Base-by-base conservation (phyloP, 495 filamentous ascomycete species). In the Aspergillus indologenus region DNA sequence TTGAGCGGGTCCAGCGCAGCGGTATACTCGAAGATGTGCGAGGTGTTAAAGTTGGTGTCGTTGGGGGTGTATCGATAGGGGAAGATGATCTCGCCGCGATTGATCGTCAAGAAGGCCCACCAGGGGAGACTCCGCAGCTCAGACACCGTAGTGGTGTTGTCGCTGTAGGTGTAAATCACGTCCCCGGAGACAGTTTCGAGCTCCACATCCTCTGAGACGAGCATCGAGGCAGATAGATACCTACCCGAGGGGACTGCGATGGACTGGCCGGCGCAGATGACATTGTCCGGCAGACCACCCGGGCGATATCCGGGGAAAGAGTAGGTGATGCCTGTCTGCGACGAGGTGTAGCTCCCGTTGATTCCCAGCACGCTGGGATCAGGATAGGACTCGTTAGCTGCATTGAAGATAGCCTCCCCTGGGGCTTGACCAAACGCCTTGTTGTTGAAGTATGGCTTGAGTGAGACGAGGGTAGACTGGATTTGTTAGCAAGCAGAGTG, bases 1-100 rank as follows among this genome's bases (percentile, higher is more conserved):
- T 50, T 50, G 21, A 20, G 23, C 19, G 47, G 21, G 47, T 50
- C 47, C 22, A 50, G 12, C 5, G 47, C 47, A 6, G 47, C 47
- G 2, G 47, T 50, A 24, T 50, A 50, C 21, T 50, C 47, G 47
- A 50, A 50, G 19, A 50, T 50, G 47, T 50, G 47, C 7, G 47
- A 50, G 47, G 47, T 50, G 47, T 50, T 50, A 21, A 50, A 50
- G 21, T 50, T 50, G 47, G 47, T 50, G 7, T 50, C 47, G 12
- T 29, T 50, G 20, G 5, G 15, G n/a, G 47, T 50, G 21, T 50
- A 50, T 15, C 47, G 47, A 21, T 50, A 50, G 1, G 47, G 47
- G 21, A 50, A 50, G 21, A 50, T 50, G 21, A 50, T 50, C 47
- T 50, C 47, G 22, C 47, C 47, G 5, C 47, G 47, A 24, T 50